Conservation (phyloP, 805 yeast genomes). For the Metschnikowia kunwiensis region DNA sequence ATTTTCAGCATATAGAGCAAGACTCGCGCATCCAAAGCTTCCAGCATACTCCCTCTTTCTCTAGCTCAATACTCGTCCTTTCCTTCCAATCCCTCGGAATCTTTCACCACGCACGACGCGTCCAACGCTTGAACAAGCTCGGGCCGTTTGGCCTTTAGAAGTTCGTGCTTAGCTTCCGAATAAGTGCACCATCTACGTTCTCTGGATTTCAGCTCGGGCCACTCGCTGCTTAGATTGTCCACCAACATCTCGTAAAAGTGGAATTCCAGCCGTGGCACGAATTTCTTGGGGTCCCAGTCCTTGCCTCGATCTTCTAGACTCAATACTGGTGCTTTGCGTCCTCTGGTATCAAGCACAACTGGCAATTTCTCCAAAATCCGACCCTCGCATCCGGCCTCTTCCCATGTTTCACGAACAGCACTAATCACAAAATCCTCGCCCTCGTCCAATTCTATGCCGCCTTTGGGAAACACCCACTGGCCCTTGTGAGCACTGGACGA, state of each 20-base stretch:
- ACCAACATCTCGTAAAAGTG: constrained; percentile 81
- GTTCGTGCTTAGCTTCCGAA: constrained; percentile 60
- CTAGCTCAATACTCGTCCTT: constrained; percentile 7
- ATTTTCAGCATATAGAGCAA: too few relatives aligned
- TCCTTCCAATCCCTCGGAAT: constrained; percentile 16
- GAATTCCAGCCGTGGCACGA: constrained; percentile 77
- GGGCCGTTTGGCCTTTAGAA: constrained; percentile 55
- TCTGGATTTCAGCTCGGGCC: constrained; percentile 74
- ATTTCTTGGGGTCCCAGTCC: constrained; percentile 33
- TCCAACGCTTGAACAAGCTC: constrained; percentile 66
- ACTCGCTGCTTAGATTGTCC: constrained; percentile 50
- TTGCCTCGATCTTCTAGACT: constrained; percentile 26
- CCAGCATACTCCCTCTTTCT: neutral
- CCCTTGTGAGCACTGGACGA: constrained; percentile 66
- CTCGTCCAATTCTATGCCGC: constrained; percentile 91
- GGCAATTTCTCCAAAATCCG: constrained; percentile 55
- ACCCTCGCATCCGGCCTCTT: constrained; percentile 91
- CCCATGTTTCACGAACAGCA: constrained; percentile 94
- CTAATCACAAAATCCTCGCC: constrained; percentile 42
- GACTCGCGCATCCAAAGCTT: neutral
- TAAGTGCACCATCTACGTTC: constrained; percentile 73
- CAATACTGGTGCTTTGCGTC: constrained; percentile 37
- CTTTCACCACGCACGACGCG: constrained; percentile 48
- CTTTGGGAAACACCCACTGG: constrained; percentile 91
- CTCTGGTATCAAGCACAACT: constrained; percentile 56